These are phyloP conservation scores for Aspergillus cavernicola DNA, from an alignment of 495 filamentous ascomycete species.

Conservation along the genomic window DNA sequence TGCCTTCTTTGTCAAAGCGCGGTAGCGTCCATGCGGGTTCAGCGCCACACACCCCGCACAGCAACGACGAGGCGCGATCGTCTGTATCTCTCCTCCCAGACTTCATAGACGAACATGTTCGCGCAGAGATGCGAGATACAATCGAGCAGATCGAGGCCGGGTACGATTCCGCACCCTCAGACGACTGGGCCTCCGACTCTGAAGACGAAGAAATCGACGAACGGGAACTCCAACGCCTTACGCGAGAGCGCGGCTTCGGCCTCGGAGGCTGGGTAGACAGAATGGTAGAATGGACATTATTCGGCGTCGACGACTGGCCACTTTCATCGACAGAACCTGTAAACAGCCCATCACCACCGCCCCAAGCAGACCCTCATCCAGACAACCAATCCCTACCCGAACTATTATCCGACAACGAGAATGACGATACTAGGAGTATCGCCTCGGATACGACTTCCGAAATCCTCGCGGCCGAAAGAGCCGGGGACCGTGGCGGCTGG, in stretches of 20 bases:
- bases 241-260: constrained; percentile 57
- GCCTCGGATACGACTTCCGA: constrained; percentile 24
- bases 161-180: constrained; percentile 11
- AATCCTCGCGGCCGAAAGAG: constrained; percentile 30
- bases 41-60: not conserved
- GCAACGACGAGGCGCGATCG: constrained; percentile 14
- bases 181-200: constrained; percentile 26
- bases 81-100: constrained; percentile 28
- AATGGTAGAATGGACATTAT: constrained; percentile 72
- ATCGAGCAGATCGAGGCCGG: constrained; percentile 21
- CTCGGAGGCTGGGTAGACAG: constrained; percentile 74
- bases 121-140: constrained; percentile 37
- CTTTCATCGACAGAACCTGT: constrained; percentile 11
- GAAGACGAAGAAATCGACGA: constrained; percentile 40
- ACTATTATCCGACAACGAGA: constrained; percentile 22
- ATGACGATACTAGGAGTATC: constrained; percentile 21
- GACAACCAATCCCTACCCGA: constrained; percentile 19
- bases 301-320: constrained; percentile 63
- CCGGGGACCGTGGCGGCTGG: constrained; percentile 60
- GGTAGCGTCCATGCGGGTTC: not conserved
- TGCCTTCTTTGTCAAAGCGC: not conserved
- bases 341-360: not conserved
- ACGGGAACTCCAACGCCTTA: constrained; percentile 40
- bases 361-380: too few relatives aligned
- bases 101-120: constrained; percentile 43